A percentile compares a stretch with the other conserved stretches of the same genome.
phyloP scores from a whole-genome alignment of 177 flowering plant species.

The Vitis hybrid region DNA sequence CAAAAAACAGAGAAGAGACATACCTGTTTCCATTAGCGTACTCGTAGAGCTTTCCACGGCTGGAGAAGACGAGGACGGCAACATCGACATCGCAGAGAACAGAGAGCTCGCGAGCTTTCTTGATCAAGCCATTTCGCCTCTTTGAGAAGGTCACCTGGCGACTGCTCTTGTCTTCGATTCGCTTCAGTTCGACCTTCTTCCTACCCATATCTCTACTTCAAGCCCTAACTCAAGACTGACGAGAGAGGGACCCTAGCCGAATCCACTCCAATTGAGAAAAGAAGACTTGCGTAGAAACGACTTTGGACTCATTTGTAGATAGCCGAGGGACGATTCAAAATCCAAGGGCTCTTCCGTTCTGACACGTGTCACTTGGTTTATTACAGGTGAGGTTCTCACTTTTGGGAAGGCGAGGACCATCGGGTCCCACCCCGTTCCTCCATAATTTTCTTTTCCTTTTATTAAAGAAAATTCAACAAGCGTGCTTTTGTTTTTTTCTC shows the following conservation, averaged over 20 bases:
- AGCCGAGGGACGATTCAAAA: too few relatives aligned
- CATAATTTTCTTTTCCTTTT: too few relatives aligned
- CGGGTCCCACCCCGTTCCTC: too few relatives aligned
- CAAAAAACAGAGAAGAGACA: neutral
- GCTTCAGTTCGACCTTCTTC: constrained; percentile 23
- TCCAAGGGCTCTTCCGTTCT: too few relatives aligned
- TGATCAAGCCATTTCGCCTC: constrained; percentile 27
- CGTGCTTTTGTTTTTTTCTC: too few relatives aligned
- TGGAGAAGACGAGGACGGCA: constrained; percentile 30
- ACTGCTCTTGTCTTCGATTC: constrained; percentile 29
- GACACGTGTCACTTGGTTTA: too few relatives aligned
- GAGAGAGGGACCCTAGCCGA: neutral
- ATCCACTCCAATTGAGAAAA: too few relatives aligned
- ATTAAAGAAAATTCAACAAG: too few relatives aligned
- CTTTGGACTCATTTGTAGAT: too few relatives aligned
- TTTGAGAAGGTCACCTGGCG: constrained; percentile 37
- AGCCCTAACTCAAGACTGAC: neutral
- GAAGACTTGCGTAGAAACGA: too few relatives aligned
- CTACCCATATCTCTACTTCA: constrained; percentile 24
- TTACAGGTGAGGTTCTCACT: too few relatives aligned
- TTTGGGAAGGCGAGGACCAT: too few relatives aligned
- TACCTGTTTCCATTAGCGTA: constrained; percentile 26
- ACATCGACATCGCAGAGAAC: constrained; percentile 34
- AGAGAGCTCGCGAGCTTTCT: constrained; percentile 33
- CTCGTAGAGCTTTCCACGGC: constrained; percentile 27